These are phyloP conservation scores for Chrysoporthe cubensis DNA, from an alignment of 2,329 filamentous ascomycete genomes.

Conservation along the genomic window DNA sequence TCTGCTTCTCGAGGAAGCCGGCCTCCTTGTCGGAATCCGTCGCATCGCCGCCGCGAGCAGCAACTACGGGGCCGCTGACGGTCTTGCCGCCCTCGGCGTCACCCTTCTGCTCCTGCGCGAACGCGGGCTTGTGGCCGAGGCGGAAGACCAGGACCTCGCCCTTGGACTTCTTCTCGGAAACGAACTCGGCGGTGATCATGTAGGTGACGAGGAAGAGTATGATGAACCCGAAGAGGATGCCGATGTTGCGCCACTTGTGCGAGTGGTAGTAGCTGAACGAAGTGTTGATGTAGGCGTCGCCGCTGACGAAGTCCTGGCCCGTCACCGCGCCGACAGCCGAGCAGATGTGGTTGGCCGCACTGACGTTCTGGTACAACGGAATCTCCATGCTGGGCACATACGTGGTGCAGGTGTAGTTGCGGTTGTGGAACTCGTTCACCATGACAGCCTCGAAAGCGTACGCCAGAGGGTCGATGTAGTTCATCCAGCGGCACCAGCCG, in stretches of 20 bases:
- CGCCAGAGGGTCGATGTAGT: constrained; percentile 77
- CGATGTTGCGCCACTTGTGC: constrained; percentile 73
- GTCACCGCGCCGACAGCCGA: constrained; percentile 60
- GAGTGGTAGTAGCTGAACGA: constrained; percentile 60
- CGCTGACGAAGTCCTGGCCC: constrained; percentile 56
- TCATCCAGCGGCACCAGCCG: constrained; percentile 81
- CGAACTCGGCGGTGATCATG: constrained; percentile 67
- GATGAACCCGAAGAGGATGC: constrained; percentile 68
- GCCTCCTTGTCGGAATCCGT: constrained; percentile 42
- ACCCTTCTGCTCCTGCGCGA: constrained; percentile 63
- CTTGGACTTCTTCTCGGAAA: constrained; percentile 71
- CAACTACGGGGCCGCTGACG: constrained; percentile 50
- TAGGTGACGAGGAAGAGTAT: constrained; percentile 65
- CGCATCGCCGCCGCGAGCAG: constrained; percentile 48
- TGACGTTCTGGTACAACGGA: constrained; percentile 43
- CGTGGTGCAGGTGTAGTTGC: constrained; percentile 58
- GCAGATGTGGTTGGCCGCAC: constrained; percentile 55
- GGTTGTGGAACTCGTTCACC: constrained; percentile 78
- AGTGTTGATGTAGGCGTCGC: constrained; percentile 59
- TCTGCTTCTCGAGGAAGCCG: constrained; percentile 27
- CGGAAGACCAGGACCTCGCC: constrained; percentile 78
- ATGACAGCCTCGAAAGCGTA: constrained; percentile 83
- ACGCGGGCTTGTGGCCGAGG: constrained; percentile 65
- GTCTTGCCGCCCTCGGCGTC: constrained; percentile 60
- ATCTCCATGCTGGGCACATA: constrained; percentile 48